Conservation (phyloP, 352 stramenopile species). For the Globisporangium recalcitrans region DNA sequence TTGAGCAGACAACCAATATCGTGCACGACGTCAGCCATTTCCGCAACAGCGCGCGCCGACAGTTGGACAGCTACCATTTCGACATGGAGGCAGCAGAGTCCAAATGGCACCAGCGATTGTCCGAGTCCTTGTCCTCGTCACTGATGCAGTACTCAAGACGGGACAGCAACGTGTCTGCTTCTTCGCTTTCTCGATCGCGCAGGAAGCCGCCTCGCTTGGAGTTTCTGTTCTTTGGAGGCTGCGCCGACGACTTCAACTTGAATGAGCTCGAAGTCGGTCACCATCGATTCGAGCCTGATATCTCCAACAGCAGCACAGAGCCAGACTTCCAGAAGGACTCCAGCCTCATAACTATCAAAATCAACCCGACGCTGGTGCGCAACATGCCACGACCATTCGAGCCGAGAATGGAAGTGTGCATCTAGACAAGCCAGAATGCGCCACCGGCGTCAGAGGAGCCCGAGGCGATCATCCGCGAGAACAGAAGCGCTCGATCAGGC, state of each 20-base stretch:
- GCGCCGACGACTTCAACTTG: slow-evolving; percentile 31
- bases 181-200: neutral
- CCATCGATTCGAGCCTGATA: slow-evolving; percentile 15
- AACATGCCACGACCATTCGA: slow-evolving; percentile 38
- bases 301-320: slow-evolving; percentile 3
- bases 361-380: slow-evolving; percentile 39
- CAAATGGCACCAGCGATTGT: slow-evolving; percentile 8
- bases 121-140: neutral
- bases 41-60: neutral
- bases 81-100: slow-evolving; percentile 7
- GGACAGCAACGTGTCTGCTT: neutral
- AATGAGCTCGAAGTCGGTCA: slow-evolving; percentile 26
- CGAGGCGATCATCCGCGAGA: neutral
- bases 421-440: neutral
- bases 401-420: slow-evolving; percentile 24
- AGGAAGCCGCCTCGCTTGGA: slow-evolving; percentile 27
- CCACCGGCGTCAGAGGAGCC: neutral
- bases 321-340: slow-evolving; percentile 8
- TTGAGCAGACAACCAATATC: slow-evolving; percentile 10
- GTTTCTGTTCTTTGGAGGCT: slow-evolving; percentile 56
- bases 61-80: slow-evolving; percentile 13
- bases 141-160: neutral
- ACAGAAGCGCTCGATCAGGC: slow-evolving; percentile 7
- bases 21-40: neutral
- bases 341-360: slow-evolving; percentile 24